Base-by-base conservation (phyloP, 768 basidiomycete species). In the Leccinum aurantiacum region DNA sequence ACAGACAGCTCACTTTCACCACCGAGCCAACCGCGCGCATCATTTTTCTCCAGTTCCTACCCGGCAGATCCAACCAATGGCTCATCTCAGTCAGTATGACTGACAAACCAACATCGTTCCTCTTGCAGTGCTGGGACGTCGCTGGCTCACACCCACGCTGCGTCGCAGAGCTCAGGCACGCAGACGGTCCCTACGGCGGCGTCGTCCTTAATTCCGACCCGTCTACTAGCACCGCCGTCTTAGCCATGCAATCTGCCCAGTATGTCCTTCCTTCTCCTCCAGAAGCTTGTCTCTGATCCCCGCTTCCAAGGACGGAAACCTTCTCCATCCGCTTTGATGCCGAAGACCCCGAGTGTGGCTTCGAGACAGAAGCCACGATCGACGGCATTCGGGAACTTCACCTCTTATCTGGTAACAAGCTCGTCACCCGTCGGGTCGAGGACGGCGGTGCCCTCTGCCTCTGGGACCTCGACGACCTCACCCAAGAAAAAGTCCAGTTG, bases 91-190 rank as follows among this genome's bases (percentile, higher is more conserved):
- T 85, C 31, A 75, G 74, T 0, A 73, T 63, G 63, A 65, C 60
- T 1, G 58, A 57, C 0, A 69, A 57, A 1, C 65, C 68, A 0
- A 68, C 72, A 17, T 51, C 61, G 13, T 79, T 76, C 29, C 71
- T 71, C 24, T 57, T 88, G 27, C 82, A 84, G 41, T 85, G 85
- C 63, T 88, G 87, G 87, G 83, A 88, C 62, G 49, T 86, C 9
- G 52, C 67, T 0, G 10, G 57, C 11, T 55, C 65, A 3, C 60
- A 69, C 0, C 78, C 81, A 0, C 62, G 53, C 8, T 83, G 80
- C 61, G 66, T 84, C 35, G 85, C 84, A 1, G 66, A 72, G 6
- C 75, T 77, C 53, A 58, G 15, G 1, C 72, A 65, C 63, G 65
- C 56, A 33, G 71, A 78, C 31, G 69, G 64, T 5, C 74, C 72